phyloP scores from a whole-genome alignment of 345 rosid species.

The Euphorbia tirucalli region DNA sequence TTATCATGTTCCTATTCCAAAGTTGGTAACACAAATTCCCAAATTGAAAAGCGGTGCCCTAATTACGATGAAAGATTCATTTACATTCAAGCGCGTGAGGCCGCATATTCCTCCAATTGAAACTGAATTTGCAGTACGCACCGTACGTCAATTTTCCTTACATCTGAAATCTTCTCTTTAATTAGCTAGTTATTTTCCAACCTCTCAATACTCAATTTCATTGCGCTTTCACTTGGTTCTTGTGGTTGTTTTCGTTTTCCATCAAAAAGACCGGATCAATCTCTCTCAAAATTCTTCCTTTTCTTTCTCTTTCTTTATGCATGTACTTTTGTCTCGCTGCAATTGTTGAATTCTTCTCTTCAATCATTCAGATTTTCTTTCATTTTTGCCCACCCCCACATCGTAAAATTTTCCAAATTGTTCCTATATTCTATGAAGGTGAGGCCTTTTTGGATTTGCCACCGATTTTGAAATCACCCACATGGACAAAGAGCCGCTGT shows the following conservation, averaged over 20 bases:
- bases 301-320: not conserved
- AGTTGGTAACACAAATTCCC: not conserved
- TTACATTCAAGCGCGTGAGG: not conserved
- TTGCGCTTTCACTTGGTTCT: no score
- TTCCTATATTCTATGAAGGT: not conserved
- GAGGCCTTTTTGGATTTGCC: not conserved
- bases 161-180: not conserved
- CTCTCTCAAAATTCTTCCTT: not conserved
- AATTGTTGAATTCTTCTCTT: not conserved
- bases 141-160: not conserved
- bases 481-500: slow-evolving; percentile 63
- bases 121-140: not conserved
- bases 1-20: not conserved
- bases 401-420: no score
- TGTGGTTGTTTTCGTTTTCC: not conserved
- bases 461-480: not conserved
- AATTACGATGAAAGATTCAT: not conserved
- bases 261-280: not conserved
- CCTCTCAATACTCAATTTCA: not conserved
- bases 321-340: not conserved
- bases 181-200: not conserved
- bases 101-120: not conserved
- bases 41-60: not conserved
- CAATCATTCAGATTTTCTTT: not conserved
- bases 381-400: not conserved